Percentiles rank a stretch among this genome's conserved stretches.
Evolutionary conservation across 768 basidiomycete species (phyloP).

Genomic region (Boletus insuetus): DNA sequence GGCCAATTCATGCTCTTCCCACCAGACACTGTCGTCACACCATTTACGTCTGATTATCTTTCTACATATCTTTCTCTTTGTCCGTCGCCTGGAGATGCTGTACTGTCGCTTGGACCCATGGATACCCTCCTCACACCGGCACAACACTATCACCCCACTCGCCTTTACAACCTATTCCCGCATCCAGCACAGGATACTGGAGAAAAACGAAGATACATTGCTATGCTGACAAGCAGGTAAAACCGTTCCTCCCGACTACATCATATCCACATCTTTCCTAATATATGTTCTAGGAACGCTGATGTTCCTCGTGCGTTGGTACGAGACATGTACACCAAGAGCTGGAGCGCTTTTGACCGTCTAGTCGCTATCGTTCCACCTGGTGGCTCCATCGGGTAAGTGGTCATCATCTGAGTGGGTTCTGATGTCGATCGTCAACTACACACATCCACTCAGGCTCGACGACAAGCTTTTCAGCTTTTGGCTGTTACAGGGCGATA

Average conservation of each 20-base stretch:
- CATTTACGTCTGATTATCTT: slow-evolving; percentile 77
- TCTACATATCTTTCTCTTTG: slow-evolving; percentile 75
- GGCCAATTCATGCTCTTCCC: neutral
- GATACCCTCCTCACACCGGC: slow-evolving; percentile 76
- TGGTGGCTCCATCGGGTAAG: slow-evolving; percentile 83
- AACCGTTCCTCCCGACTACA: slow-evolving; percentile 2
- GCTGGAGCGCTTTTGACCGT: slow-evolving; percentile 89
- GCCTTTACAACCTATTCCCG: slow-evolving; percentile 70
- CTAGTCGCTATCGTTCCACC: slow-evolving; percentile 89
- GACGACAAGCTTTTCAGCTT: slow-evolving; percentile 91
- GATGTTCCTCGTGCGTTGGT: slow-evolving; percentile 83
- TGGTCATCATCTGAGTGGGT: slow-evolving; percentile 11
- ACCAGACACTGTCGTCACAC: slow-evolving; percentile 65
- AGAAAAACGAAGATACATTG: slow-evolving; percentile 73
- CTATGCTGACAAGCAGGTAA: slow-evolving; percentile 68
- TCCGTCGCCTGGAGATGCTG: slow-evolving; percentile 69
- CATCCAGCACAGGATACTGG: slow-evolving; percentile 78
- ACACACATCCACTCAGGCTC: slow-evolving; percentile 44
- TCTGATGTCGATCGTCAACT: neutral
- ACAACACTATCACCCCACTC: slow-evolving; percentile 69
- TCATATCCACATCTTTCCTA: neutral
- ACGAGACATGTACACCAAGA: slow-evolving; percentile 89
- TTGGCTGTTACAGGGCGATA: slow-evolving; percentile 81
- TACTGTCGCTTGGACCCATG: slow-evolving; percentile 79
- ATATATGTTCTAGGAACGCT: slow-evolving; percentile 55